Evolutionary conservation across 2,329 filamentous ascomycete species (phyloP).

Genomic region (Trichoderma pleuroti): DNA sequence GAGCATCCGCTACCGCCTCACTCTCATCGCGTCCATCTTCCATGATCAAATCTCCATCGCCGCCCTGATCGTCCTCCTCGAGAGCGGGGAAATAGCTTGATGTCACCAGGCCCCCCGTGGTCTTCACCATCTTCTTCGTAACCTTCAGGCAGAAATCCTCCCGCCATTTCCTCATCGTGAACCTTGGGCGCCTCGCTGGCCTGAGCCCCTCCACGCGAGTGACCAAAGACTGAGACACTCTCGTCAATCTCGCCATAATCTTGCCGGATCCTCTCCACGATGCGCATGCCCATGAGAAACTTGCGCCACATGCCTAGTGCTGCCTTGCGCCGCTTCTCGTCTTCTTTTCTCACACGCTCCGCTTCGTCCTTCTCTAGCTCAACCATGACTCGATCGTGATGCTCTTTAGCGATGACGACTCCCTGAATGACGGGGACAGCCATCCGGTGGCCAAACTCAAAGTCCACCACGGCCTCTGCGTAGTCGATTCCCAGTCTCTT

Average conservation of each 20-base stretch:
- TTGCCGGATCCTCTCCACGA: slow-evolving; percentile 69
- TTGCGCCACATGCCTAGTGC: slow-evolving; percentile 79
- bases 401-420: slow-evolving; percentile 80
- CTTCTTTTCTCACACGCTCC: slow-evolving; percentile 73
- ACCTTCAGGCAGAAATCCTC: slow-evolving; percentile 59
- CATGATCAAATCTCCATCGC: slow-evolving; percentile 34
- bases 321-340: slow-evolving; percentile 73
- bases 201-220: slow-evolving; percentile 33
- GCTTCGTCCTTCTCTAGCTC: slow-evolving; percentile 75
- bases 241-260: slow-evolving; percentile 68
- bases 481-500: slow-evolving; percentile 81
- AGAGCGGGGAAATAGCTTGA: slow-evolving; percentile 49
- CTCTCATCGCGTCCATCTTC: slow-evolving; percentile 26
- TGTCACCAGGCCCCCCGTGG: slow-evolving; percentile 28
- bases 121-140: slow-evolving; percentile 44
- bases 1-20: background rate
- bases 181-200: slow-evolving; percentile 23
- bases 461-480: slow-evolving; percentile 91
- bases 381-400: slow-evolving; percentile 69
- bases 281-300: slow-evolving; percentile 79
- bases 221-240: slow-evolving; percentile 52
- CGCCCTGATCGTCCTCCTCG: slow-evolving; percentile 40
- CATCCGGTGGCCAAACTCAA: slow-evolving; percentile 93
- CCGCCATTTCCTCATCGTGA: slow-evolving; percentile 52
- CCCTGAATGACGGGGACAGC: slow-evolving; percentile 89